A percentile compares a stretch with the other conserved stretches of the same genome.
phyloP scores from a whole-genome alignment of 2,329 filamentous ascomycete species.

The Plenodomus tracheiphilus region DNA sequence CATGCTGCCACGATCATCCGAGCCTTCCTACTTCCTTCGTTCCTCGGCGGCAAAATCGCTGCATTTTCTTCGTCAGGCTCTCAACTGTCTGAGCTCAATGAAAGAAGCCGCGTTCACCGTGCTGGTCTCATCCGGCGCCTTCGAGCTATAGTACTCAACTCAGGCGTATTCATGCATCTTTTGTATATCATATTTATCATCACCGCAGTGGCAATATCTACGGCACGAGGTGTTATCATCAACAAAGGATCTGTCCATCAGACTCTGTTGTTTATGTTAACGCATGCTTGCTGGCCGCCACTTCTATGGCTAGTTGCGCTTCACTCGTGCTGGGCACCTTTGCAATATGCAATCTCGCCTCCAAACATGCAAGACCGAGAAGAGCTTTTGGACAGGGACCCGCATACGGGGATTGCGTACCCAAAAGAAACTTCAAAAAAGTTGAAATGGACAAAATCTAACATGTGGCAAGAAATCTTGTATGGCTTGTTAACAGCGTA shows the following conservation, averaged over 20 bases:
- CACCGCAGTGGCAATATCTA: conserved; percentile 3
- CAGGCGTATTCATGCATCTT: conserved; percentile 7
- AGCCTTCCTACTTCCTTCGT: conserved; percentile 7
- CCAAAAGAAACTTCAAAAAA: conserved; percentile 6
- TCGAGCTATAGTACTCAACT: conserved; percentile 6
- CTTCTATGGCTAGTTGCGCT: conserved; percentile 8
- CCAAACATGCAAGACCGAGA: conserved; percentile 9
- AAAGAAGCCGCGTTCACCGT: conserved; percentile 4
- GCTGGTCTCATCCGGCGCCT: conserved; percentile 5
- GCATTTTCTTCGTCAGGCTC: conserved; percentile 8
- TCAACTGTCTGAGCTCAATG: conserved; percentile 4
- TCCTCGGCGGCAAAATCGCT: conserved; percentile 7
- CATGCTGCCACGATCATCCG: conserved; percentile 9
- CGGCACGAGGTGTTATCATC: conserved; percentile 7
- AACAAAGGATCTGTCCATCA: conserved; percentile 6
- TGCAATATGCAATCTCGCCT: conserved; percentile 9
- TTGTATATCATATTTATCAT: conserved; percentile 6
- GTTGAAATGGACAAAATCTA: conserved; percentile 7
- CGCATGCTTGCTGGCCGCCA: conserved; percentile 10
- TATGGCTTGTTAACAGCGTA: too few relatives aligned
- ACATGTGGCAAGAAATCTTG: too few relatives aligned
- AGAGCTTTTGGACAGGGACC: conserved; percentile 4
- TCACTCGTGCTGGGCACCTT: conserved; percentile 4
- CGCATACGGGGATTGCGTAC: conserved; percentile 6
- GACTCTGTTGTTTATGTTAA: conserved; percentile 10